Conservation (phyloP, 352 stramenopile species). For the Phytophthora tentaculata region DNA sequence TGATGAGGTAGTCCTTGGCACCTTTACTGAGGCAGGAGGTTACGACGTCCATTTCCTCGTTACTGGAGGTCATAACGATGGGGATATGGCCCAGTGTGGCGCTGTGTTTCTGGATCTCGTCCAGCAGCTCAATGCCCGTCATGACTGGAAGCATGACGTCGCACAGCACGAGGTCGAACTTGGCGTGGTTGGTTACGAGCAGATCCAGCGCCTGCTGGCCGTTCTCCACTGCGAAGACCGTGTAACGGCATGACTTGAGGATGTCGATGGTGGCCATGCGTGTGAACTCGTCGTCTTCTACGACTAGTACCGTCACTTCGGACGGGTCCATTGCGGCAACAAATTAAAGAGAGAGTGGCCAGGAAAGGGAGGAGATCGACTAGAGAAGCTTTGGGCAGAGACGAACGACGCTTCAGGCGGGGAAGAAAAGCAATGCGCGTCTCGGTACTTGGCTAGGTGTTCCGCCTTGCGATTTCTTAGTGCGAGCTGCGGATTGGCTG, state of each 20-base stretch:
- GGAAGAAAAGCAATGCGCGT: conserved; percentile 1
- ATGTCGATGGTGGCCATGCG: conserved; percentile 90
- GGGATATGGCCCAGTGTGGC: conserved; percentile 79
- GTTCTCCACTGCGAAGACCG: conserved; percentile 86
- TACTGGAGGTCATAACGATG: conserved; percentile 91
- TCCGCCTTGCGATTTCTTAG: not conserved
- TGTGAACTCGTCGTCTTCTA: conserved; percentile 92
- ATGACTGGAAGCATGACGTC: conserved; percentile 92
- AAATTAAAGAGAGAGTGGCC: conserved; percentile 5
- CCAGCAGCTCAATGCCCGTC: conserved; percentile 88
- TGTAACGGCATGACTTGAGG: conserved; percentile 87
- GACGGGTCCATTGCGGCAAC: conserved; percentile 72
- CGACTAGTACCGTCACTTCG: conserved; percentile 89
- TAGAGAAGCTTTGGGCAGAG: conserved; percentile 22
- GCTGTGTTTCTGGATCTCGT: conserved; percentile 79
- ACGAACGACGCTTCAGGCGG: conserved; percentile 26
- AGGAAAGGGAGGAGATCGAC: not conserved
- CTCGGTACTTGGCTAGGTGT: conserved; percentile 8
- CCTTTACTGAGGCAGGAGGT: conserved; percentile 89
- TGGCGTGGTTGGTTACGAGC: conserved; percentile 71
- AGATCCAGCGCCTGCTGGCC: conserved; percentile 77
- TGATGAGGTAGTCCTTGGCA: conserved; percentile 92
- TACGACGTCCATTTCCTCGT: conserved; percentile 92
- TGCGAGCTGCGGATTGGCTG: conserved; percentile 3
- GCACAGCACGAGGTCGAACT: conserved; percentile 89